Percentiles rank a stretch among this genome's conserved stretches.
Evolutionary conservation across 495 filamentous ascomycete genomes (phyloP).

Genomic region (Aspergillus ostianus): DNA sequence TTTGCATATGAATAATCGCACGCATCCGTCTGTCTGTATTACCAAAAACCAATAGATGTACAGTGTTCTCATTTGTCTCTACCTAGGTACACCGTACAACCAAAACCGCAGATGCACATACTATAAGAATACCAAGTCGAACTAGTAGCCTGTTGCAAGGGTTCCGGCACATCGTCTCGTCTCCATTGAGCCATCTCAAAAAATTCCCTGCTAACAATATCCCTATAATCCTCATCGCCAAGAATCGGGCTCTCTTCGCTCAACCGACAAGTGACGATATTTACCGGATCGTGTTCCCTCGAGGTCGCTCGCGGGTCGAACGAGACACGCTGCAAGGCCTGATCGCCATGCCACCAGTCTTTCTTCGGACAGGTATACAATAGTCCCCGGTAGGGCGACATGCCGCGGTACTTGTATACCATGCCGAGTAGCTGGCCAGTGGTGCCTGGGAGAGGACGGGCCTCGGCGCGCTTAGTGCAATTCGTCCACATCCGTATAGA

Average conservation of each 20-base stretch:
- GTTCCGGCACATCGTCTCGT: background rate
- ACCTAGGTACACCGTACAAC: no score
- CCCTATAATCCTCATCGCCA: background rate
- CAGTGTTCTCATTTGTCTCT: no score
- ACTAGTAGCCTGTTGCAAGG: background rate
- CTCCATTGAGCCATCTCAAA: background rate
- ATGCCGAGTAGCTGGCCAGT: slow-evolving; percentile 9
- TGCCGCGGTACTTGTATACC: slow-evolving; percentile 1
- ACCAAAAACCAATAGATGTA: no score
- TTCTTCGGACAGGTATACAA: slow-evolving; percentile 8
- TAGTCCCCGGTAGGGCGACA: background rate
- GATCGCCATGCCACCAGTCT: slow-evolving; percentile 2
- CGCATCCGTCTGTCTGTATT: no score
- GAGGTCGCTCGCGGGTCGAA: background rate
- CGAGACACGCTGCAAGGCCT: background rate
- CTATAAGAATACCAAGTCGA: no score
- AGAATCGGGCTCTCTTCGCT: background rate
- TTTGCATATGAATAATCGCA: no score
- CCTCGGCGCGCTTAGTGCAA: background rate
- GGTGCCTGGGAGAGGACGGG: background rate
- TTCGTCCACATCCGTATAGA: background rate
- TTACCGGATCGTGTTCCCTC: background rate
- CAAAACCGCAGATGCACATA: background rate
- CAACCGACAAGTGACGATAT: background rate
- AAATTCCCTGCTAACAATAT: background rate